These are phyloP conservation scores for Arabidopsis hybrid DNA, from an alignment of 441 rosid species.

Conservation along the genomic window DNA sequence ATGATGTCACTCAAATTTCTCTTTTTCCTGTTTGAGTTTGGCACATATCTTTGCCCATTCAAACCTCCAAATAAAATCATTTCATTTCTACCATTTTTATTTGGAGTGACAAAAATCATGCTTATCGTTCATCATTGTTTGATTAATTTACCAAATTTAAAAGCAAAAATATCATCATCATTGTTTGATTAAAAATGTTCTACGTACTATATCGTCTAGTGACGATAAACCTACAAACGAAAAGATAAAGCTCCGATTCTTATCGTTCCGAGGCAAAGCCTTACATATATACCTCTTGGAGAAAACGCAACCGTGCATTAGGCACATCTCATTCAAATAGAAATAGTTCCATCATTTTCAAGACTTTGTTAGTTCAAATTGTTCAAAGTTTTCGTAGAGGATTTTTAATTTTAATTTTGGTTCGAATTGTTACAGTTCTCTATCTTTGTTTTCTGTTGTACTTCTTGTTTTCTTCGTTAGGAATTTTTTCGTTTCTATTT, in stretches of 20 bases:
- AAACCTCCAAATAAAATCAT: slow-evolving; percentile 33
- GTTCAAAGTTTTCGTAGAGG: background rate
- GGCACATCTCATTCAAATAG: background rate
- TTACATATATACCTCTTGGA: background rate
- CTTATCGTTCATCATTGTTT: background rate
- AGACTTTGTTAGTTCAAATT: no score
- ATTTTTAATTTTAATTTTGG: background rate
- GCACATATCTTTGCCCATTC: slow-evolving; percentile 44
- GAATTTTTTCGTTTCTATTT: background rate
- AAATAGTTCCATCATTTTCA: no score
- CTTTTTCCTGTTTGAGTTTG: slow-evolving; percentile 36
- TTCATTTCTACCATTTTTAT: slow-evolving; percentile 20
- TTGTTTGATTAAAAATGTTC: no score
- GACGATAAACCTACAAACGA: background rate
- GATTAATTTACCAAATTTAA: no score
- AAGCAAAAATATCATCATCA: no score
- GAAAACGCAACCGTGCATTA: background rate
- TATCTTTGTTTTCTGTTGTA: background rate
- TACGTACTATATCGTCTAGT: background rate
- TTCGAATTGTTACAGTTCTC: background rate
- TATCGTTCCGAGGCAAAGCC: no score
- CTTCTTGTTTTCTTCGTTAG: background rate
- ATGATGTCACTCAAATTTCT: slow-evolving; percentile 44
- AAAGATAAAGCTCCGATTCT: background rate
- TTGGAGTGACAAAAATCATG: background rate